phyloP scores from a whole-genome alignment of 2,329 filamentous ascomycete species.

The Epichloe glyceriae region DNA sequence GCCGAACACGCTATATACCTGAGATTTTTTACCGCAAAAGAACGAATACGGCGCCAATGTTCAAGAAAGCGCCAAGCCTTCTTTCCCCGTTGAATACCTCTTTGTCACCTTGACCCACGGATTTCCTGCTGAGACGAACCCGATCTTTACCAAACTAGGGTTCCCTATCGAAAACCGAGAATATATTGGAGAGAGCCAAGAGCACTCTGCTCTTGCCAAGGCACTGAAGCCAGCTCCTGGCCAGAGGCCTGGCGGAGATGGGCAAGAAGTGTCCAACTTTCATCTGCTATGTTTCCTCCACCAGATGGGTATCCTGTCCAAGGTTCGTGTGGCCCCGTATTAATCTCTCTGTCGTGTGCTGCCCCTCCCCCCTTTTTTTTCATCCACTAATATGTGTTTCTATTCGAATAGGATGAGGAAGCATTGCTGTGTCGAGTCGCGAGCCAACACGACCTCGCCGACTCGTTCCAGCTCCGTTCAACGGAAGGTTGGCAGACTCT shows the following conservation, averaged over 20 bases:
- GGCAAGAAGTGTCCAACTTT: conserved; percentile 74
- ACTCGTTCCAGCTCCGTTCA: conserved; percentile 71
- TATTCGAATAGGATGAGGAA: conserved; percentile 63
- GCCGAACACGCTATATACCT: conserved; percentile 76
- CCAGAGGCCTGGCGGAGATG: conserved; percentile 47
- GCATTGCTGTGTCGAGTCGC: conserved; percentile 75
- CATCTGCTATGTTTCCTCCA: conserved; percentile 85
- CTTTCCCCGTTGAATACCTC: conserved; percentile 92
- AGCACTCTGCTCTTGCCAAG: conserved; percentile 54
- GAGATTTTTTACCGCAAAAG: conserved; percentile 94
- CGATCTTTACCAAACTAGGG: conserved; percentile 57
- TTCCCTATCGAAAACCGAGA: conserved; percentile 92
- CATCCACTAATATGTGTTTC: background rate
- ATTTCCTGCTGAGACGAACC: conserved; percentile 71
- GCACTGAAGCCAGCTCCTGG: conserved; percentile 50
- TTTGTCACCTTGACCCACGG: conserved; percentile 93
- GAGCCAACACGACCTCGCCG: conserved; percentile 64
- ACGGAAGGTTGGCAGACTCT: conserved; percentile 90
- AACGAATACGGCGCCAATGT: conserved; percentile 96
- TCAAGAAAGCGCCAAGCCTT: conserved; percentile 91
- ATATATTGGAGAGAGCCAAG: conserved; percentile 73
- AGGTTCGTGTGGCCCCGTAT: conserved; percentile 43
- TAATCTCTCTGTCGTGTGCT: too few species aligned
- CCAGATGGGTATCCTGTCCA: conserved; percentile 65
- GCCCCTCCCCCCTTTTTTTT: background rate